A percentile compares a stretch with the other conserved stretches of the same genome.
Evolutionary conservation across 2,329 filamentous ascomycete genomes (phyloP).

Genomic region (Hirsutella minnesotensis): DNA sequence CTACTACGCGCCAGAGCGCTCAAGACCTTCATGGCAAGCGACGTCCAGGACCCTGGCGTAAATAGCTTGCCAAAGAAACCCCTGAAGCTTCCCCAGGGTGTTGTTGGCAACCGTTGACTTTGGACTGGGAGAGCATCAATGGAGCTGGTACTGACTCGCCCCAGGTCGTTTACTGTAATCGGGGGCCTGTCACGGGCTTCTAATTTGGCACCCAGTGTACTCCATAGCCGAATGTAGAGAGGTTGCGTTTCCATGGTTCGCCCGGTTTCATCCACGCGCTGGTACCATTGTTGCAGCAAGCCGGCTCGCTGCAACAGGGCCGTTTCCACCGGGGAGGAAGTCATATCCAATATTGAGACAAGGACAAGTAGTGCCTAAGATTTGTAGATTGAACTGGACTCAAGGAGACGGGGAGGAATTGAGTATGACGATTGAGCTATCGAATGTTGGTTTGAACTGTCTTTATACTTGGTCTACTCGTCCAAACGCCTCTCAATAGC

Average conservation of each 20-base stretch:
- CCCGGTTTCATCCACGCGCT: not conserved
- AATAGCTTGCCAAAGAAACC: too few relatives aligned
- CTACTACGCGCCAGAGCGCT: not conserved
- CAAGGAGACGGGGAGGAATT: too few relatives aligned
- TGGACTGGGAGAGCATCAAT: not conserved
- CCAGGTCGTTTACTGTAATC: not conserved
- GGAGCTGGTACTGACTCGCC: not conserved
- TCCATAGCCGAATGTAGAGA: slow-evolving; percentile 1
- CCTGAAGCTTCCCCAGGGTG: too few relatives aligned
- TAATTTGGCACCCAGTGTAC: slow-evolving; percentile 1
- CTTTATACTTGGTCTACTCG: too few relatives aligned
- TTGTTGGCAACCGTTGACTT: too few relatives aligned
- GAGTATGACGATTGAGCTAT: too few relatives aligned
- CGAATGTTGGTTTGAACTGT: too few relatives aligned
- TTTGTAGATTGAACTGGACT: too few relatives aligned
- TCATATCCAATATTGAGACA: not conserved
- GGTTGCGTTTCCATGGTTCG: slow-evolving; percentile 1
- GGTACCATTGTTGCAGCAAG: slow-evolving; percentile 1
- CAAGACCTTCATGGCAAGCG: not conserved
- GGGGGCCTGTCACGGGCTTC: not conserved
- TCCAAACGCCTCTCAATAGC: too few relatives aligned
- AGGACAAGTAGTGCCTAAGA: too few relatives aligned
- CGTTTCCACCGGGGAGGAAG: not conserved
- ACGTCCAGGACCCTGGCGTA: not conserved
- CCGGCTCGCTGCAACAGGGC: not conserved